Percentiles rank a stretch among this genome's conserved stretches.
phyloP scores from a whole-genome alignment of 257 asterid species.

The Handroanthus guayacan region DNA sequence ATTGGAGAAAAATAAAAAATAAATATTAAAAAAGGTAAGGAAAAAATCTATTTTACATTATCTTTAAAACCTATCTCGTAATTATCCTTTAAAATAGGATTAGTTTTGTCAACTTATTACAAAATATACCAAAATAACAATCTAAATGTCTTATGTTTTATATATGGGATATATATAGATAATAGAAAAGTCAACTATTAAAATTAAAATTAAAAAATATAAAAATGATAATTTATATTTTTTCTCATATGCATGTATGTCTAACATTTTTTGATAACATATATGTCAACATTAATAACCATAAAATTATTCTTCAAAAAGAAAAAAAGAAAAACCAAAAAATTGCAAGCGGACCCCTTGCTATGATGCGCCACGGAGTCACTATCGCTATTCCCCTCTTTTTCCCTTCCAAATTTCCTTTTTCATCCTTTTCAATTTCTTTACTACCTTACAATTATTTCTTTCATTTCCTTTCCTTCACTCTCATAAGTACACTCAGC shows the following conservation, averaged over 20 bases:
- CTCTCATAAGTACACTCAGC: slow-evolving; percentile 10
- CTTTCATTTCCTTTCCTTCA: slow-evolving; percentile 21
- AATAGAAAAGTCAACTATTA: too few relatives aligned
- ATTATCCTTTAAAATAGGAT: too few relatives aligned
- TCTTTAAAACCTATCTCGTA: too few relatives aligned
- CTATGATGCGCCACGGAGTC: slow-evolving; percentile 57
- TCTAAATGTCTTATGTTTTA: too few relatives aligned
- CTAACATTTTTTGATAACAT: neutral
- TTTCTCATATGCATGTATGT: neutral
- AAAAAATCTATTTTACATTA: too few relatives aligned
- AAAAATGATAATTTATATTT: too few relatives aligned
- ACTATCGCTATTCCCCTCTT: slow-evolving; percentile 29
- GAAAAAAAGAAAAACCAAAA: neutral
- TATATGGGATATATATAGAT: too few relatives aligned
- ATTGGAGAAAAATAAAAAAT: too few relatives aligned
- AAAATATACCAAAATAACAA: too few relatives aligned
- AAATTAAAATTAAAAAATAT: too few relatives aligned
- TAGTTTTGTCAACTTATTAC: too few relatives aligned
- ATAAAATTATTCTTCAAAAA: neutral
- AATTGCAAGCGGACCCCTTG: slow-evolving; percentile 38
- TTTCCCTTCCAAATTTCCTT: neutral
- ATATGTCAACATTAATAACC: neutral
- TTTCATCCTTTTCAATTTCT: neutral
- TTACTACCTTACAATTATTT: slow-evolving; percentile 24
- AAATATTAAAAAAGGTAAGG: too few relatives aligned